Conservation (phyloP, 176 grass and related monocot species). For the Aegilops bicornis region DNA sequence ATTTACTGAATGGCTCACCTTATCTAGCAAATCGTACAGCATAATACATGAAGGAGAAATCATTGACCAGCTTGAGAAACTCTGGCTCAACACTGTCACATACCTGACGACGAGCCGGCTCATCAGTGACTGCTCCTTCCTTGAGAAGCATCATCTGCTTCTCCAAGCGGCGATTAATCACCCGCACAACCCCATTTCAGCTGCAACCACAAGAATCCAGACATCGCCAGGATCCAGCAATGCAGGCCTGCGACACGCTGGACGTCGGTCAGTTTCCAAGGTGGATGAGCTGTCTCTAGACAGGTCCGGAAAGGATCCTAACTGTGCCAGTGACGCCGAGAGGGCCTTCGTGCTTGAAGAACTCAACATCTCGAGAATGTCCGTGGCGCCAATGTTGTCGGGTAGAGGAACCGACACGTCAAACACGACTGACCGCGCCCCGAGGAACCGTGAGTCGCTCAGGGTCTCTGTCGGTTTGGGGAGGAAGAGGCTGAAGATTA, state of each 20-base stretch:
- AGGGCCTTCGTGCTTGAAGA: background rate
- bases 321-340: background rate
- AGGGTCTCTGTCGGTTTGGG: conserved; percentile 37
- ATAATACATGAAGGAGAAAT: conserved; percentile 36
- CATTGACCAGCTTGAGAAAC: conserved; percentile 37
- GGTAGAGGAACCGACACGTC: background rate
- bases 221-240: conserved; percentile 18
- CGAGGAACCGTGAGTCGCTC: background rate
- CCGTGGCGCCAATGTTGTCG: background rate
- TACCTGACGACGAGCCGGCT: conserved; percentile 46
- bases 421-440: background rate
- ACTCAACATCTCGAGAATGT: background rate
- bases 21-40: conserved; percentile 16
- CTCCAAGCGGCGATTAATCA: conserved; percentile 49
- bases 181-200: conserved; percentile 49
- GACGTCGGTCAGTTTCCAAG: background rate
- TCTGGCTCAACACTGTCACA: conserved; percentile 48
- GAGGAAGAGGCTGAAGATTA: conserved; percentile 52
- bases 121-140: conserved; percentile 36
- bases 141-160: conserved; percentile 34
- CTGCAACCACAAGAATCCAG: conserved; percentile 17
- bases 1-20: conserved; percentile 52
- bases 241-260: background rate
- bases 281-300: conserved; percentile 19
- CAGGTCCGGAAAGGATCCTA: background rate